Evolutionary conservation across 2,329 filamentous ascomycete species (phyloP), one percentile per base, ranked within the genome.

Genomic region (Aspergillus sp.): DNA sequence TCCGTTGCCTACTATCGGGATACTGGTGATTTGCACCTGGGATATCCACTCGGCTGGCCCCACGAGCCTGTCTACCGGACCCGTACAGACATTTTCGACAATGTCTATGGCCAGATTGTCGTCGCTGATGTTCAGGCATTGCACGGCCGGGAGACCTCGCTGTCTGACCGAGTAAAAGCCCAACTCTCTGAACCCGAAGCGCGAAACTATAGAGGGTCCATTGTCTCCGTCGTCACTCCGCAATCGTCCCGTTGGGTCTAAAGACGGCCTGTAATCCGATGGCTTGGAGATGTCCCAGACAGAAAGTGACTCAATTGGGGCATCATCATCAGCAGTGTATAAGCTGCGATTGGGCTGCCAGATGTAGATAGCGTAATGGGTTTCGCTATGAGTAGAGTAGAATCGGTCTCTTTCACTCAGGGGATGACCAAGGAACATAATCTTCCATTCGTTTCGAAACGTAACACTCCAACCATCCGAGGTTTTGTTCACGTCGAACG

Each of bases 301-400:
- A 14, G 76, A 77, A 24, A 86, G 68, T 32, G 78, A 76, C 63
- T 86, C 83, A 14, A 82, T 76, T 0, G 82, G 82, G 11, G 79
- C 76, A 59, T 82, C 79, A 47, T 83, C 79, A 33, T 77, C 77
- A 2, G 73, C 72, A 0, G 73, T 76, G 71, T 79, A 82, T 35
- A 79, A 71, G 42, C 78, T 79, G 43, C 78, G 77, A 56, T 80
- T 80, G 2, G 80, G 78, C 59, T 85, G 81, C 82, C 82, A 86
- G 24, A 81, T 73, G 65, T 86, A 86, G 13, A 85, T 71, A 36
- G 76, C 81, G 66, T 86, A 86, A 63, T 86, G 82, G 0, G 75
- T 81, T 13, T 73, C 62, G 45, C 74, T 85, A 63, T 87, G 84
- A 1, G 79, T 70, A 9, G 82, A 85, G 67, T 82, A 84, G 73